phyloP scores from a whole-genome alignment of 2,329 filamentous ascomycete species.

The Cladosporium sp. region DNA sequence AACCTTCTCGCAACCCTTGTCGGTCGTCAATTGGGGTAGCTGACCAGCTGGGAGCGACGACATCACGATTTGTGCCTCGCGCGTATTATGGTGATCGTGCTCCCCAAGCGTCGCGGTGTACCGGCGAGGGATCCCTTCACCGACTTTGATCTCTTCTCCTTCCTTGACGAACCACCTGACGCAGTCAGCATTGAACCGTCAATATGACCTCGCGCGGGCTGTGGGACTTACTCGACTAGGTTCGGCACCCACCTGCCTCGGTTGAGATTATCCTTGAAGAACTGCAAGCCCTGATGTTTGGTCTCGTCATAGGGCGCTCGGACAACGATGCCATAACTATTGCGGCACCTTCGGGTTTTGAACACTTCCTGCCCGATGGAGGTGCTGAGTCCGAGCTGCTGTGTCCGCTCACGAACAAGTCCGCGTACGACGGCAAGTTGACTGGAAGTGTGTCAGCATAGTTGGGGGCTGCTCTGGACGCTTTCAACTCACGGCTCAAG shows the following conservation, averaged over 20 bases:
- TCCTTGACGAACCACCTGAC: too few species aligned
- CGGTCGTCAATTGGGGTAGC: slow-evolving; percentile 4
- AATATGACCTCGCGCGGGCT: neutral
- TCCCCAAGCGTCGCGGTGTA: too few species aligned
- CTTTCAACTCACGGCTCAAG: slow-evolving; percentile 12
- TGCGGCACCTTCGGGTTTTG: slow-evolving; percentile 10
- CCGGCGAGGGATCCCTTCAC: too few species aligned
- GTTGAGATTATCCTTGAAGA: neutral
- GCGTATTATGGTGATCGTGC: too few species aligned
- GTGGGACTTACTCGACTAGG: neutral
- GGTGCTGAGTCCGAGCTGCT: slow-evolving; percentile 6
- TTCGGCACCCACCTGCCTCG: neutral
- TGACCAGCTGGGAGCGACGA: slow-evolving; percentile 3
- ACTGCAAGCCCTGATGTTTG: slow-evolving; percentile 10
- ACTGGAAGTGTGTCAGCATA: neutral
- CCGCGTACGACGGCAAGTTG: slow-evolving; percentile 14
- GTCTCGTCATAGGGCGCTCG: slow-evolving; percentile 15
- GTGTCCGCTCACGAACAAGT: slow-evolving; percentile 12
- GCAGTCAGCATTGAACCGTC: too few species aligned
- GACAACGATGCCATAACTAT: slow-evolving; percentile 17
- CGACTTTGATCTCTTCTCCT: too few species aligned
- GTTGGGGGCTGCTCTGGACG: too few species aligned
- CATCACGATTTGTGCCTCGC: neutral
- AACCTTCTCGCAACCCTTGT: slow-evolving; percentile 10
- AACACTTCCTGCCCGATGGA: slow-evolving; percentile 10